Percentiles rank a stretch among this genome's conserved stretches.
phyloP scores from a whole-genome alignment of 1,284 basidiomycete genomes.

The Cerrena zonata region DNA sequence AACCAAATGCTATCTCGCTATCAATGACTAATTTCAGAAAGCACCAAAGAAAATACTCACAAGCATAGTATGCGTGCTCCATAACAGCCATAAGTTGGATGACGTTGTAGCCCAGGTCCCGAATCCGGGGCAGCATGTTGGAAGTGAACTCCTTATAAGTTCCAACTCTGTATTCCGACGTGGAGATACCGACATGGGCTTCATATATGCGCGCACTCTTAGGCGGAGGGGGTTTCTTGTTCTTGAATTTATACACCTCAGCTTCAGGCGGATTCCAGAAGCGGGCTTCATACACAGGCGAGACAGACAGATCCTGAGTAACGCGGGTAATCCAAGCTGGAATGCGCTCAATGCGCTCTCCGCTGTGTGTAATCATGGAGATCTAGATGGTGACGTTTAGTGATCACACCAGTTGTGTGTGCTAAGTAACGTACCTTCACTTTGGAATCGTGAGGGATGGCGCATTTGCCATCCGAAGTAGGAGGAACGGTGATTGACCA shows the following conservation, averaged over 20 bases:
- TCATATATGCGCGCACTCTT: constrained; percentile 85
- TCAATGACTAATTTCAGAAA: constrained; percentile 10
- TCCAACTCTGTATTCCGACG: constrained; percentile 79
- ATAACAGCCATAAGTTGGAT: constrained; percentile 97
- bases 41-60: constrained; percentile 40
- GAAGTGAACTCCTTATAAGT: constrained; percentile 93
- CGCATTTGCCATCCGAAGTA: constrained; percentile 60
- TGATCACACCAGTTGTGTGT: not conserved
- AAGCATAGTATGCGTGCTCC: constrained; percentile 98
- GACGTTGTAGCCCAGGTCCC: constrained; percentile 88
- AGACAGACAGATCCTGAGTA: constrained; percentile 86
- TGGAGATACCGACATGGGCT: constrained; percentile 96
- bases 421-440: constrained; percentile 58
- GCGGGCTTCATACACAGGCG: constrained; percentile 91
- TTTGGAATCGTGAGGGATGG: constrained; percentile 92
- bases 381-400: constrained; percentile 48
- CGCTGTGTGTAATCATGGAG: constrained; percentile 75
- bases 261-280: constrained; percentile 90
- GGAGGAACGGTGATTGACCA: constrained; percentile 86
- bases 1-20: constrained; percentile 77
- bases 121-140: constrained; percentile 83
- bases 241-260: constrained; percentile 78
- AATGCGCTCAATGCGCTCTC: constrained; percentile 82
- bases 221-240: constrained; percentile 66
- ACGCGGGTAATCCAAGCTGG: constrained; percentile 94